Percentiles rank a stretch among this genome's conserved stretches.
phyloP scores from a whole-genome alignment of 2,329 filamentous ascomycete species.

The Fusarium decemcellulare region DNA sequence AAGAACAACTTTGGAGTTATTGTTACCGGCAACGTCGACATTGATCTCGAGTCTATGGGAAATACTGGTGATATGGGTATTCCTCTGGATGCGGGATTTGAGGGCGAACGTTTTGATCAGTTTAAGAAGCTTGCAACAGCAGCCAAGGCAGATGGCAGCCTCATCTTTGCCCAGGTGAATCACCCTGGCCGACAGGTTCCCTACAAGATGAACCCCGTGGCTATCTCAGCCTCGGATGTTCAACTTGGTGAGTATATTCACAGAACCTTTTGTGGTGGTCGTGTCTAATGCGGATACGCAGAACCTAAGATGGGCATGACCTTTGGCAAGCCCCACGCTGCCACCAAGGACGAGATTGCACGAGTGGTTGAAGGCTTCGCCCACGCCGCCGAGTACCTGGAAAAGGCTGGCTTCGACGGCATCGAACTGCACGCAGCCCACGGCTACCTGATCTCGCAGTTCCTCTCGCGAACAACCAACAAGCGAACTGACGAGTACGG shows the following conservation, averaged over 20 bases:
- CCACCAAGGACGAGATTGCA: constrained; percentile 69
- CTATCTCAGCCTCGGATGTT: constrained; percentile 60
- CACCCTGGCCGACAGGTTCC: constrained; percentile 60
- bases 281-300: not conserved
- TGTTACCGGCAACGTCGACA: constrained; percentile 75
- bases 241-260: constrained; percentile 43
- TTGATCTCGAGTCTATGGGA: constrained; percentile 72
- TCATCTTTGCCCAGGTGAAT: constrained; percentile 73
- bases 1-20: constrained; percentile 70
- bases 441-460: constrained; percentile 67
- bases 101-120: constrained; percentile 72
- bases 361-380: constrained; percentile 72
- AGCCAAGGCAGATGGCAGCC: constrained; percentile 70
- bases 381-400: constrained; percentile 72
- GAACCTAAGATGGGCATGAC: constrained; percentile 45
- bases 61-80: constrained; percentile 71
- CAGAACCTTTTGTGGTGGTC: too few species aligned
- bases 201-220: constrained; percentile 48
- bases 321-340: constrained; percentile 66
- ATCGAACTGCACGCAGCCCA: constrained; percentile 68
- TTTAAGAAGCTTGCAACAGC: constrained; percentile 70
- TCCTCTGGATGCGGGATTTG: constrained; percentile 62
- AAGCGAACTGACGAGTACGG: constrained; percentile 66
- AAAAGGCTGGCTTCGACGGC: constrained; percentile 73
- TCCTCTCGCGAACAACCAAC: constrained; percentile 64